phyloP scores from a whole-genome alignment of 768 basidiomycete species.

The Suillus sp. region DNA sequence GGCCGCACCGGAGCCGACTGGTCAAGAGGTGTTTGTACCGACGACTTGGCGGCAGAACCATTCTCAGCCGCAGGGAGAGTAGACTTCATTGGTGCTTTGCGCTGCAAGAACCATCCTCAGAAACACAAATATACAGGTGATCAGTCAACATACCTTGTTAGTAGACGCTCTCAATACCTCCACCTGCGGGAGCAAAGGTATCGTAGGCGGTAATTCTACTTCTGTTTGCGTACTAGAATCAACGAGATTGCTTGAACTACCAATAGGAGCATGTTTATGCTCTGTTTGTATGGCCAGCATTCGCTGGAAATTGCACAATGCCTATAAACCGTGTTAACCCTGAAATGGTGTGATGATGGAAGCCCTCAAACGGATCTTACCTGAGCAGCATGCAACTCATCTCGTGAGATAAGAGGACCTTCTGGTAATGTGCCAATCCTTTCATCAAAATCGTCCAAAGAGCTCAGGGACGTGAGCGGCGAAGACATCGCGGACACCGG shows the following conservation, averaged over 20 bases:
- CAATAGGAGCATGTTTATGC: constrained; percentile 10
- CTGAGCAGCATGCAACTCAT: constrained; percentile 63
- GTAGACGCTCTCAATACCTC: constrained; percentile 24
- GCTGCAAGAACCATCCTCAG: constrained; percentile 28
- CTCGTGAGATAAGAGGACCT: constrained; percentile 37
- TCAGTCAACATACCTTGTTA: constrained; percentile 23
- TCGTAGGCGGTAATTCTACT: constrained; percentile 17
- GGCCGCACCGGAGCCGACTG: constrained; percentile 29
- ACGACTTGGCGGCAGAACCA: constrained; percentile 16
- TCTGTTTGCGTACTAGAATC: constrained; percentile 34
- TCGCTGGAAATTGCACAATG: constrained; percentile 42
- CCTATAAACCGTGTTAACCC: constrained; percentile 30
- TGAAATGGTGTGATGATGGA: constrained; percentile 12
- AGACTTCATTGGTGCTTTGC: constrained; percentile 30
- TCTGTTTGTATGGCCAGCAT: constrained; percentile 20
- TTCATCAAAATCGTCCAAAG: constrained; percentile 60
- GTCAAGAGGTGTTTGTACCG: constrained; percentile 21
- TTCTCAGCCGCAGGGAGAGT: constrained; percentile 21
- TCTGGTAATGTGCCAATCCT: constrained; percentile 26
- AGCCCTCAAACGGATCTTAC: constrained; percentile 34
- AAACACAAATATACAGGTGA: neutral
- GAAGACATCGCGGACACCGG: constrained; percentile 59
- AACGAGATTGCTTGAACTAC: constrained; percentile 18
- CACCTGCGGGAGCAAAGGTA: constrained; percentile 17
- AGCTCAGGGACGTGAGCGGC: constrained; percentile 73